Conservation (phyloP, 352 stramenopile species). For the Globisporangium echinulatum region DNA sequence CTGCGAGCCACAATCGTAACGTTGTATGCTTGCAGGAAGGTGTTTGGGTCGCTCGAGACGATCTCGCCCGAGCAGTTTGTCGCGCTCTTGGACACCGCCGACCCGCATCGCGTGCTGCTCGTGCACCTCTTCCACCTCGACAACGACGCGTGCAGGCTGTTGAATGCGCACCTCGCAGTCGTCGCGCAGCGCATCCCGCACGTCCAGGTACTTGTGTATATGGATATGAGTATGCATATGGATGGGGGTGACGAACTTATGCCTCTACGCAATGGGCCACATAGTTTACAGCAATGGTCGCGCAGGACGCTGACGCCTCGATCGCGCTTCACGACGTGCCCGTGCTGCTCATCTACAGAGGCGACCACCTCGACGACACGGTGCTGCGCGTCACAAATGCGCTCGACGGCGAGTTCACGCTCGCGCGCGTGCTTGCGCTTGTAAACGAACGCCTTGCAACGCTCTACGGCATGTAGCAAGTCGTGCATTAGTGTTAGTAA, state of each 20-base stretch:
- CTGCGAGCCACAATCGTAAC: not conserved
- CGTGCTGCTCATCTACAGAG: constrained; percentile 58
- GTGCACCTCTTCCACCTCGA: constrained; percentile 67
- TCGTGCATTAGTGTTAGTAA: no score
- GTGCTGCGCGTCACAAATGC: constrained; percentile 46
- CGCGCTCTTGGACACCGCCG: constrained; percentile 23
- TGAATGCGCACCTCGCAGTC: constrained; percentile 59
- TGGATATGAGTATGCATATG: no score
- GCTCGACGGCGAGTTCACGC: constrained; percentile 63
- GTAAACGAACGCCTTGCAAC: constrained; percentile 26
- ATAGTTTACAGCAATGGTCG: constrained; percentile 58
- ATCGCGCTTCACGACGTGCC: constrained; percentile 65
- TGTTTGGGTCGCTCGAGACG: constrained; percentile 53
- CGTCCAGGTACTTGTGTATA: constrained; percentile 36
- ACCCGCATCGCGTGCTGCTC: constrained; percentile 21
- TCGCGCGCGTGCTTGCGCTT: constrained; percentile 33
- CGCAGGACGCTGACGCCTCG: constrained; percentile 56
- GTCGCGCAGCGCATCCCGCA: constrained; percentile 50
- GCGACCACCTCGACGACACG: constrained; percentile 43
- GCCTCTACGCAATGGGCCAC: not conserved
- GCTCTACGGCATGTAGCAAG: constrained; percentile 6
- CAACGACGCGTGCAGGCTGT: constrained; percentile 62
- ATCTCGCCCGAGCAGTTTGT: constrained; percentile 57
- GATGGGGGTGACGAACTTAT: not conserved
- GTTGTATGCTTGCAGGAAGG: constrained; percentile 14